Percentiles rank a stretch among this genome's conserved stretches.
Evolutionary conservation across 371 early-diverging fungal genomes (phyloP).

Genomic region (Lichtheimia ornata): DNA sequence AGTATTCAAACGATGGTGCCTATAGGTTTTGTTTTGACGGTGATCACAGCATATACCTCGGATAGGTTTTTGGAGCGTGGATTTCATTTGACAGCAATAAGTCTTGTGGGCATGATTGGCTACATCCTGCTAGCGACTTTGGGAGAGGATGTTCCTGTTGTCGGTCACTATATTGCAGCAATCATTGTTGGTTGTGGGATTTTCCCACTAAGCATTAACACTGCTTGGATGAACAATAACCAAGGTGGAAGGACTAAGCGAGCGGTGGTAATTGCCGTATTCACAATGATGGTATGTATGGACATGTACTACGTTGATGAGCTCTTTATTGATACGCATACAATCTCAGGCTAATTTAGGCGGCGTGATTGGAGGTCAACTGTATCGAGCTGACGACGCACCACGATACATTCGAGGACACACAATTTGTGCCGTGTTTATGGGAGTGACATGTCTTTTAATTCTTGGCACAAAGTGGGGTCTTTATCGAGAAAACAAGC

Average conservation of each 20-base stretch:
- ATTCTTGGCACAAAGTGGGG: slow-evolving; percentile 45
- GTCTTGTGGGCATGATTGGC: slow-evolving; percentile 59
- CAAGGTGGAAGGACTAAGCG: slow-evolving; percentile 67
- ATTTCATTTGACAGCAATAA: slow-evolving; percentile 60
- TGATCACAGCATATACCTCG: slow-evolving; percentile 58
- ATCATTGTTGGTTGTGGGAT: slow-evolving; percentile 54
- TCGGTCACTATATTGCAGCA: slow-evolving; percentile 49
- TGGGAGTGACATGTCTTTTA: slow-evolving; percentile 39
- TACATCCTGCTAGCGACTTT: slow-evolving; percentile 60
- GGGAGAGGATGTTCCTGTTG: slow-evolving; percentile 4
- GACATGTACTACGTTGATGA: too few relatives aligned
- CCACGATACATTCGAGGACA: slow-evolving; percentile 57
- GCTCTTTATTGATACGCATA: not conserved
- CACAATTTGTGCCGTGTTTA: slow-evolving; percentile 39
- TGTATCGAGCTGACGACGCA: slow-evolving; percentile 62
- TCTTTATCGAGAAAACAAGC: slow-evolving; percentile 18
- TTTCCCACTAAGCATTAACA: slow-evolving; percentile 54
- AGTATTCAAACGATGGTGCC: not conserved
- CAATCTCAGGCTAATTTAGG: slow-evolving; percentile 32
- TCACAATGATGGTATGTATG: slow-evolving; percentile 38
- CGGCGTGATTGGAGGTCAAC: slow-evolving; percentile 63
- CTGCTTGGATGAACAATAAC: slow-evolving; percentile 62
- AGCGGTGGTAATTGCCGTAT: slow-evolving; percentile 59
- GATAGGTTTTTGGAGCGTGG: slow-evolving; percentile 66
- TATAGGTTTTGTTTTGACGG: slow-evolving; percentile 50